Base-by-base conservation (phyloP, 768 basidiomycete species). In the Pholiota molesta region DNA sequence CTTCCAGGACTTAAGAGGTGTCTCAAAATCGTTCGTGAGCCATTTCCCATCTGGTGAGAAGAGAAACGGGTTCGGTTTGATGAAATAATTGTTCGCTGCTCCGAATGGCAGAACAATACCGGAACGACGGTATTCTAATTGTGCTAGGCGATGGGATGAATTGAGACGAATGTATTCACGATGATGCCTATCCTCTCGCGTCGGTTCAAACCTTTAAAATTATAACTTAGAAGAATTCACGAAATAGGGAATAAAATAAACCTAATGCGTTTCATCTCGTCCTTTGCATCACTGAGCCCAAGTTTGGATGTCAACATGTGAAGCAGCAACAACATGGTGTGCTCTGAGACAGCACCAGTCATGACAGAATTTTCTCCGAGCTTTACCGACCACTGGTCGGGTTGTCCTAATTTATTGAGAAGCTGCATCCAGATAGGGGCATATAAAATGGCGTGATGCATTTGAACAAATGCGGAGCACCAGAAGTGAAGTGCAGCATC, bases 91-190 rank as follows among this genome's bases (percentile, higher is more conserved):
- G 33, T 75, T 75, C 8, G 68, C 37, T 2, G 79, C 80, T 9
- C 81, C 82, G 53, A 83, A 81, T 10, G 82, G 83, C n/a, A 83
- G 72, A n/a, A 84, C 42, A 17, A 83, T 65, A 6, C 83, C 83
- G 47, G 72, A 75, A 17, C 73, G 65, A 28, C 76, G 76, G 62
- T 72, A 82, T 35, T 77, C 67, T 31, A 76, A 59, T 61, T 77
- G 75, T 16, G 83, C 78, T 11, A 79, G 70, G 14, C 83, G 79
- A 65, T 84, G 83, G 0, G 81, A 79, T 6, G 79, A 77, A 44
- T 68, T 67, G 56, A 82, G 65, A 0, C 68, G 63, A 19, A 67
- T 62, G 45, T 78, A 79, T 69, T 75, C 73, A 6, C 80, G 69
- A 21, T 83, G 77, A 33, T 73, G 72, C 55, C 66, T 73, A 64